phyloP scores from a whole-genome alignment of 495 filamentous ascomycete genomes.

The Aspergillus nanangensis region DNA sequence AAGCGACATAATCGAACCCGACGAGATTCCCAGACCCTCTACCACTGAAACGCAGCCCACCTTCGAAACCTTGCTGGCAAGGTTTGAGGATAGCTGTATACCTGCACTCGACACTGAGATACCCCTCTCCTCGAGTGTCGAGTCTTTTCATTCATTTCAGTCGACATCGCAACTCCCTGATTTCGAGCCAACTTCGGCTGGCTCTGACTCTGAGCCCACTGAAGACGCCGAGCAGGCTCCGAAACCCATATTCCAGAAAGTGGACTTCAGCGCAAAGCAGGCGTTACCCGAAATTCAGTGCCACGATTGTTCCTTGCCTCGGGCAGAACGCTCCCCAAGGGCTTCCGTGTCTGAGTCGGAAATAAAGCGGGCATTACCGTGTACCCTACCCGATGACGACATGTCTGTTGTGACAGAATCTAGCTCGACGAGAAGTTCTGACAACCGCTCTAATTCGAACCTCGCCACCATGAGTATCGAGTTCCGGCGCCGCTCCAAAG shows the following conservation, averaged over 20 bases:
- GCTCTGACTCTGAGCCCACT: no score
- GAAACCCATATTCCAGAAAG: conserved; percentile 1
- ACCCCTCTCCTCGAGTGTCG: conserved; percentile 51
- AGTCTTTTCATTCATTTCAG: conserved; percentile 59
- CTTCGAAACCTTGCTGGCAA: conserved; percentile 40
- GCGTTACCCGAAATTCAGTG: conserved; percentile 1
- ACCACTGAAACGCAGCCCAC: conserved; percentile 38
- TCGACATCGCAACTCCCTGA: conserved; percentile 9
- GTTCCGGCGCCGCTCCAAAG: conserved; percentile 48
- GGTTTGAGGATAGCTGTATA: conserved; percentile 36
- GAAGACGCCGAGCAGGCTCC: no score
- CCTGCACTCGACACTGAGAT: conserved; percentile 26
- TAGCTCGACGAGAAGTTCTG: not conserved
- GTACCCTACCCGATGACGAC: not conserved
- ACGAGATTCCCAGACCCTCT: conserved; percentile 17
- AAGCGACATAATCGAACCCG: conserved; percentile 15
- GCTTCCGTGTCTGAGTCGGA: not conserved
- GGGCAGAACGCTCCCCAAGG: not conserved
- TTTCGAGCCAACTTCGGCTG: conserved; percentile 11
- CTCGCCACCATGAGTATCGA: conserved; percentile 45
- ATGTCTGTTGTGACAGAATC: not conserved
- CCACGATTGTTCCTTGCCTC: conserved; percentile 2
- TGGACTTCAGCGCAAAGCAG: not conserved
- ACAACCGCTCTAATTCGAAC: conserved; percentile 31
- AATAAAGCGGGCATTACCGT: not conserved